Evolutionary conservation across 148 eudicot species (phyloP).

Genomic region (Nyssa sinensis): DNA sequence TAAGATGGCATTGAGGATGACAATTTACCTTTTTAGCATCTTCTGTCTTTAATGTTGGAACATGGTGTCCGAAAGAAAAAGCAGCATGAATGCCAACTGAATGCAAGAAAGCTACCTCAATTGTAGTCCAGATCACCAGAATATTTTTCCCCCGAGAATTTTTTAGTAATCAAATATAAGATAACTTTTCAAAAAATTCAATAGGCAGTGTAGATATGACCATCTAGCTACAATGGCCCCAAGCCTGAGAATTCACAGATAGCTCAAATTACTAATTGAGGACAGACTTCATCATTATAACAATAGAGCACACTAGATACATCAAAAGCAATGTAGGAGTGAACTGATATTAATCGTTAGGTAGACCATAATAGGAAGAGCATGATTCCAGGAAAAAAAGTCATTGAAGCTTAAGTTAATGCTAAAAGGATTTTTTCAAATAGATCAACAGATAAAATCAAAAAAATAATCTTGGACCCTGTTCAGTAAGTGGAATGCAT

Average conservation of each 20-base stretch:
- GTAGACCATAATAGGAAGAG: too few relatives aligned
- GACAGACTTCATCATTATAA: not conserved
- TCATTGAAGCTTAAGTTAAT: not conserved
- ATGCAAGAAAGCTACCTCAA: constrained; percentile 82
- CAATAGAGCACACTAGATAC: constrained; percentile 1
- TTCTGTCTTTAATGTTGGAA: constrained; percentile 72
- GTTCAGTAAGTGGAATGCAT: too few relatives aligned
- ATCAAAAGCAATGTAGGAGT: not conserved
- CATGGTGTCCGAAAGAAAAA: constrained; percentile 78
- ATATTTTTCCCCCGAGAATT: constrained; percentile 80
- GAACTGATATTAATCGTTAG: not conserved
- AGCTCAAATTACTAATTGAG: not conserved
- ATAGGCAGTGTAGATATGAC: not conserved
- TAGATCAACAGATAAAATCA: not conserved
- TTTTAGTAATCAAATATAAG: not conserved
- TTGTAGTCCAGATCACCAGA: constrained; percentile 87
- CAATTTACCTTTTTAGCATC: constrained; percentile 78
- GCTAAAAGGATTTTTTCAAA: not conserved
- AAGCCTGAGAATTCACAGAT: not conserved
- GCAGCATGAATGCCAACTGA: constrained; percentile 81
- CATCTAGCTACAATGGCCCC: not conserved
- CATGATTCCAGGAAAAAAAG: not conserved
- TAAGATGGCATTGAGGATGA: not conserved
- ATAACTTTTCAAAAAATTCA: not conserved
- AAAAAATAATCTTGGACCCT: too few relatives aligned